Evolutionary conservation across 83 land plant species (phyloP), one percentile per base, ranked within the genome.

Genomic region (Picea mariana): DNA sequence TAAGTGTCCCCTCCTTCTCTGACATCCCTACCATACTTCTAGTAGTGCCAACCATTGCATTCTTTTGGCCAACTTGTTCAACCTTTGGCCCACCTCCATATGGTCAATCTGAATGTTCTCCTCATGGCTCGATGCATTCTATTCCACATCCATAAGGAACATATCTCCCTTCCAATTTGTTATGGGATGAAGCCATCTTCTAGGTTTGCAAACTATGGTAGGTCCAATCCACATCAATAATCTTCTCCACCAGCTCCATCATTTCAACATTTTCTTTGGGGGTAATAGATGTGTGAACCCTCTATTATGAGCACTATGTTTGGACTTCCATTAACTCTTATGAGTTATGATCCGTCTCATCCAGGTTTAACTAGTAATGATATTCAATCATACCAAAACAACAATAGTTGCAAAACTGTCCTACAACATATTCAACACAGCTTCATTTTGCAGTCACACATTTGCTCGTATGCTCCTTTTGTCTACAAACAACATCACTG

Each of bases 91-190:
- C 87, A 21, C 24, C 86, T 38, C 85, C 79, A 23, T 84, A 84
- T 60, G 86, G 26, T 24, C 87, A 64, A 69, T 65, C 21, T 38
- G 78, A 73, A 47, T 80, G 58, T 80, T 67, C 82, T 40, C 81
- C 67, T 18, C 80, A 77, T 24, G 59, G 42, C 69, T 80, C 67
- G 23, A 49, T 40, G 27, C 93, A 58, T 38, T 38, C 40, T 38
- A 38, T 76, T 47, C 86, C 80, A 27, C 87, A 55, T 83, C 80
- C 86, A 60, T 87, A 92, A 75, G 90, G 83, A 81, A 27, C 86
- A 80, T 59, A 65, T 26, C 67, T 38, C 40, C 40, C 40, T 38
- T 38, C 40, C 40, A 38, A 38, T 38, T 38, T 38, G 40, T 38
- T 38, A 38, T 38, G 40, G 40, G 40, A 38, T 38, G 40, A 38